These are phyloP conservation scores for Pestalotiopsis sp. DNA, from an alignment of 2,329 filamentous ascomycete species.

Conservation along the genomic window DNA sequence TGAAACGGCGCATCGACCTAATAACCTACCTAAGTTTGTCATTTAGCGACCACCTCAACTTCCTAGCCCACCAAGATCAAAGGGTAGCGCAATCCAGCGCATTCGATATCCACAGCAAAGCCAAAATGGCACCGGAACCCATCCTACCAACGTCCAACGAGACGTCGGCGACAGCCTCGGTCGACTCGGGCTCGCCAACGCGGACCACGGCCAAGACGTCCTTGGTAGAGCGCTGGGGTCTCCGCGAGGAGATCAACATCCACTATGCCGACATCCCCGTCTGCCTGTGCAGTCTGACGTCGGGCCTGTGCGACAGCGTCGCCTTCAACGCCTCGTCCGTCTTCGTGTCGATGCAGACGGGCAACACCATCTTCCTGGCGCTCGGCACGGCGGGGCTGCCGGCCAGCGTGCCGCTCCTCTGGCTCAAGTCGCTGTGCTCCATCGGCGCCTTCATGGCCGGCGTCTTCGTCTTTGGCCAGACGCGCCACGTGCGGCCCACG, in stretches of 20 bases:
- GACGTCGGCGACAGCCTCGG: slow-evolving; percentile 8
- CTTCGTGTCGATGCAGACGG: slow-evolving; percentile 48
- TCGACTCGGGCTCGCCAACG: neutral
- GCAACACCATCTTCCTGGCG: slow-evolving; percentile 66
- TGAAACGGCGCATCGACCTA: neutral
- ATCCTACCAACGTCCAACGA: slow-evolving; percentile 13
- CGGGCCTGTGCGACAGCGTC: slow-evolving; percentile 42
- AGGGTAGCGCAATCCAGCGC: neutral
- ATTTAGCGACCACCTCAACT: neutral
- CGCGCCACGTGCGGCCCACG: slow-evolving; percentile 36
- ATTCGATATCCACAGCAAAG: neutral
- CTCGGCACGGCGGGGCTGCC: slow-evolving; percentile 59
- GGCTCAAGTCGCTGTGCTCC: slow-evolving; percentile 56
- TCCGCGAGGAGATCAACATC: slow-evolving; percentile 14
- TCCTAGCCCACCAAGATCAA: neutral
- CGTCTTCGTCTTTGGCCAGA: slow-evolving; percentile 48
- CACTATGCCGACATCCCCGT: slow-evolving; percentile 37
- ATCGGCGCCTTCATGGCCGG: slow-evolving; percentile 57
- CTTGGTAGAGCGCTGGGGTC: neutral
- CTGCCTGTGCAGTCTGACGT: slow-evolving; percentile 41
- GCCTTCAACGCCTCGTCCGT: slow-evolving; percentile 42
- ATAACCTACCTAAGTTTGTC: neutral
- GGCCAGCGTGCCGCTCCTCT: slow-evolving; percentile 50
- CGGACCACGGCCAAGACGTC: neutral
- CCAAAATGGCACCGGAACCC: slow-evolving; percentile 10